These are phyloP conservation scores for Ascochyta rabiei DNA, from an alignment of 2,329 filamentous ascomycete genomes.

Conservation along the genomic window DNA sequence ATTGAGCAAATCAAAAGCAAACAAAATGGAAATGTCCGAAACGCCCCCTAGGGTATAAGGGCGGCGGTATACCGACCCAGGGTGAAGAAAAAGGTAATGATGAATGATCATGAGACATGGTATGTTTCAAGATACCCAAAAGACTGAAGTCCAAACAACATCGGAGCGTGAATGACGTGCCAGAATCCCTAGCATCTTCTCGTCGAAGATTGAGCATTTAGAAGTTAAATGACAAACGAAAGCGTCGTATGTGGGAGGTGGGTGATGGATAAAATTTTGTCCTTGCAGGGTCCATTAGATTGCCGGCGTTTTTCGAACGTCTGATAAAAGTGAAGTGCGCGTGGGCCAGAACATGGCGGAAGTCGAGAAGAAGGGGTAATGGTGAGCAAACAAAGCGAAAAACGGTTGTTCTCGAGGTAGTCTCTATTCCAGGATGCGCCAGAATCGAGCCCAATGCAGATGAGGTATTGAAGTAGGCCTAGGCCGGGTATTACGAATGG, in stretches of 20 bases:
- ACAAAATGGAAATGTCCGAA: constrained; percentile 10
- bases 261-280: constrained; percentile 18
- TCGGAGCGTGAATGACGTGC: constrained; percentile 13
- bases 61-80: constrained; percentile 14
- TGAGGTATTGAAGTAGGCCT: constrained; percentile 19
- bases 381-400: constrained; percentile 25
- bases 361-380: constrained; percentile 20
- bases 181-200: constrained; percentile 17
- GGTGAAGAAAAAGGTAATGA: constrained; percentile 12
- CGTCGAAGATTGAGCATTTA: constrained; percentile 15
- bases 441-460: constrained; percentile 16
- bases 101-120: constrained; percentile 18
- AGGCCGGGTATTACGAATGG: constrained; percentile 68
- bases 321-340: constrained; percentile 21
- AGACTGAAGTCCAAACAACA: constrained; percentile 10
- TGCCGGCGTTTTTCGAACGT: constrained; percentile 31
- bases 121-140: constrained; percentile 18
- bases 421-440: constrained; percentile 33
- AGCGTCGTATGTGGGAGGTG: constrained; percentile 10
- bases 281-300: constrained; percentile 33
- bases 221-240: constrained; percentile 17
- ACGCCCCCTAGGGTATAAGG: constrained; percentile 23
- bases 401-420: constrained; percentile 26
- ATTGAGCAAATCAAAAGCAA: constrained; percentile 12
- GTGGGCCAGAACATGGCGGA: constrained; percentile 22